Evolutionary conservation across 768 basidiomycete genomes (phyloP), one percentile per base, ranked within the genome.

Genomic region (Tricholoma furcatifolium): DNA sequence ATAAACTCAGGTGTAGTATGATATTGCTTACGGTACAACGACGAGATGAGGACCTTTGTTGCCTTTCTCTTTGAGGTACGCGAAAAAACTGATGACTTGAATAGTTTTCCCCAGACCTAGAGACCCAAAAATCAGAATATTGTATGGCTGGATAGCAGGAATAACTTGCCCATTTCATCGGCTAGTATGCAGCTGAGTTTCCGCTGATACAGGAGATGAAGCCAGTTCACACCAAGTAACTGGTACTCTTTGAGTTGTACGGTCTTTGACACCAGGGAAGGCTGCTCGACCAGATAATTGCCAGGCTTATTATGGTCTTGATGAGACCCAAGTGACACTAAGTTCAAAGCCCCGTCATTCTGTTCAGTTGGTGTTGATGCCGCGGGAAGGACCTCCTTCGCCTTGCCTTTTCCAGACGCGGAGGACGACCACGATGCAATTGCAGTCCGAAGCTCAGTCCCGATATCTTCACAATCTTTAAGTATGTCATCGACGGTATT

Each of bases 11-110:
- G 18, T 41, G 36, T 24, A 10, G 36, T 17, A 15, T 12, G 6
- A 41, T 41, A 12, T 43, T 31, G 83, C 93, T 60, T 72, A 98
- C 87, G 97, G 97, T 9, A 99, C 97, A 60, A 98, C 84, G 46
- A 99, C 79, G 24, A 98, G 83, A 71, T 98, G 93, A 12, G 95
- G 94, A 0, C 94, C 96, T 50, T 76, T 78, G 48, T 77, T 79
- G 15, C 88, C 89, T 44, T 74, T 79, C 61, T 93, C 90, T 65
- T 90, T 91, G 46, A 98, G 77, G 61, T 90, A 80, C 3, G 95
- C 91, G 56, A 98, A 82, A 74, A 99, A 97, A 50, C 94, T 90
- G 67, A 99, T 99, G 50, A 99, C 97, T 72, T 99, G 97, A 35
- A 96, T 90, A 2, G 97, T 99, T 77, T 99, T 99, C 23, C 97